Base-by-base conservation (phyloP, 768 basidiomycete genomes). In the Sarcodon aspratus region DNA sequence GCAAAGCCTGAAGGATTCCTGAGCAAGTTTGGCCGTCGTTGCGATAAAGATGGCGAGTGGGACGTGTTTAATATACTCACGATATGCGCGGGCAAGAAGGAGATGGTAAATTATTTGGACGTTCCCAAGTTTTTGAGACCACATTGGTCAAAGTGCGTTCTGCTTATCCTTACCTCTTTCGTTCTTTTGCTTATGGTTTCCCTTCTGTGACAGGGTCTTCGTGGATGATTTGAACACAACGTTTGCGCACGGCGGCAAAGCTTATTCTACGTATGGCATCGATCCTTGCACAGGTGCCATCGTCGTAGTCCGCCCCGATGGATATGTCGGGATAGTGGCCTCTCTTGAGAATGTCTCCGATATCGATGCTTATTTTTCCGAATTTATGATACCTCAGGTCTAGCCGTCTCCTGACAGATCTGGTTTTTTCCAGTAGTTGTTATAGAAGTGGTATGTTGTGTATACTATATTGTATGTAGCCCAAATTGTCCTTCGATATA, bases 261-360 rank as follows among this genome's bases (percentile, higher is more conserved):
- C 76, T 4, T 84, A 85, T 58, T 53, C 60, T 0, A 68, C 70
- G 21, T 82, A 77, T 53, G 82, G 81, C 0, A 69, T 81, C 42
- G 61, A 66, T 32, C 49, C 63, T 5, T 52, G 53, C 44, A 49
- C 52, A 1, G 79, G 79, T 13, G 75, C 71, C 8, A 55, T 79
- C 8, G 71, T 79, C 7, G 65, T 79, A 45, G 71, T 82, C 6
- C 69, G 82, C 27, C 80, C 80, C 7, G 81, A 81, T 55, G 83
- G 82, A 12, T 83, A 82, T 49, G 71, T 86, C 31, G 79, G 77
- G 3, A 68, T 66, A 54, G 65, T 85, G 33, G 69, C 69, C 1
- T 72, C 81, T 0, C 61, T 84, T 36, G 67, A 69, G n/a, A 53
- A 68, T 9, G 46, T 57, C 21, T 57, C 62, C 9, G 57, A 56